A percentile compares a stretch with the other conserved stretches of the same genome.
Evolutionary conservation across 805 yeast species (phyloP).

Genomic region (Starmerella ratchasimensis): DNA sequence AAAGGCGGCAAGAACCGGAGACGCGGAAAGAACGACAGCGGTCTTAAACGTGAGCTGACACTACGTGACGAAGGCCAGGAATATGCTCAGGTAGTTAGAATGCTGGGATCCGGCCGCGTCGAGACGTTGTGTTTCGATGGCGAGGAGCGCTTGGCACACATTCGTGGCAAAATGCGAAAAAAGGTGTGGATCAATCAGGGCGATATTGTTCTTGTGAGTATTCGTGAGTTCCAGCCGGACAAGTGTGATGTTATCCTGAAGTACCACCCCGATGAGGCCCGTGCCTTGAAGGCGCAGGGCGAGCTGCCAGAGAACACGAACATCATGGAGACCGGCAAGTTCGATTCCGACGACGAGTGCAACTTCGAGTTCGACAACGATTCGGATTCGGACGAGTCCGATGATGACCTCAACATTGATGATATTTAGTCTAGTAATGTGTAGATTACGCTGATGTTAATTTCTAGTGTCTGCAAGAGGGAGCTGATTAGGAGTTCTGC

Average conservation of each 20-base stretch:
- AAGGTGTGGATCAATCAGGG: constrained; percentile 99
- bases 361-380: constrained; percentile 91
- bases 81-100: constrained; percentile 93
- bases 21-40: constrained; percentile 94
- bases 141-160: constrained; percentile 85
- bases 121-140: constrained; percentile 95
- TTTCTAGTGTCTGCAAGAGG: no score
- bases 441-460: no score
- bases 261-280: constrained; percentile 94
- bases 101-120: constrained; percentile 96
- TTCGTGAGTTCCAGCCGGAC: constrained; percentile 97
- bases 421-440: no score
- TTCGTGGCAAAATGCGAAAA: constrained; percentile 97
- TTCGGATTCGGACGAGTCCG: constrained; percentile 52
- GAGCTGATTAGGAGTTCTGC: no score
- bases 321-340: constrained; percentile 94
- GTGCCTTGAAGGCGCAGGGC: constrained; percentile 87
- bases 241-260: constrained; percentile 97
- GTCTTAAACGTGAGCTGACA: constrained; percentile 85
- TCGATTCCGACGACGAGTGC: constrained; percentile 93
- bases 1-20: constrained; percentile 67
- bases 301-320: constrained; percentile 95
- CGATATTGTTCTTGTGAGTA: constrained; percentile 86
- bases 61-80: constrained; percentile 95
- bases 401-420: constrained; percentile 76